Evolutionary conservation across 2,329 filamentous ascomycete species (phyloP).

Genomic region (Periconia macrospinosa): DNA sequence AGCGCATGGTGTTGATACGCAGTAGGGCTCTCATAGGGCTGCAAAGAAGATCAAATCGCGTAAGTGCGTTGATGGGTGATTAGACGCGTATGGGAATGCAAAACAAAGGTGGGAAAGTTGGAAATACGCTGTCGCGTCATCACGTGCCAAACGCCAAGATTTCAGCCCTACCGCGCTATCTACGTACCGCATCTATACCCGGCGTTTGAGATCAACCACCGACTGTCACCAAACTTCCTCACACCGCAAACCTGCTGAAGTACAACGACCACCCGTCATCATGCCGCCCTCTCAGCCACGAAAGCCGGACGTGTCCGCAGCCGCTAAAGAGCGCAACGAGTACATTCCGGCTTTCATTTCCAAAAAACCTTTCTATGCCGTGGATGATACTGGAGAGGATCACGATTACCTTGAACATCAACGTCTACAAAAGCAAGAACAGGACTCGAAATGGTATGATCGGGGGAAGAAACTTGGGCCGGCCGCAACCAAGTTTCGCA

Average conservation of each 20-base stretch:
- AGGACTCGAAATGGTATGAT: slow-evolving; percentile 86
- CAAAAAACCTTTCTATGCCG: slow-evolving; percentile 95
- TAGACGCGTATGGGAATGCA: slow-evolving; percentile 9
- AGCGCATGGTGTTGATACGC: slow-evolving; percentile 13
- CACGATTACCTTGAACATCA: slow-evolving; percentile 95
- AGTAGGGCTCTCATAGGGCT: no score
- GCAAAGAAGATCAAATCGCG: background rate
- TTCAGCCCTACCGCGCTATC: slow-evolving; percentile 34
- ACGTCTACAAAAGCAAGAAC: slow-evolving; percentile 72
- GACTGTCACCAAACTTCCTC: background rate
- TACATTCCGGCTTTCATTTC: slow-evolving; percentile 99
- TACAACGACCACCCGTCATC: slow-evolving; percentile 3
- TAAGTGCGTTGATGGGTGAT: background rate
- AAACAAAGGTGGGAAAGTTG: slow-evolving; percentile 13
- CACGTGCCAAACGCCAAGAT: slow-evolving; percentile 13
- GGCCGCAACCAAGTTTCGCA: slow-evolving; percentile 93
- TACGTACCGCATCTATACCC: background rate
- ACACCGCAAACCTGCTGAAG: background rate
- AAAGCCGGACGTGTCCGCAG: slow-evolving; percentile 56
- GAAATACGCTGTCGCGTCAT: slow-evolving; percentile 27
- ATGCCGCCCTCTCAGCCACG: slow-evolving; percentile 52
- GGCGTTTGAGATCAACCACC: background rate
- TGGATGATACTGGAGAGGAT: slow-evolving; percentile 69
- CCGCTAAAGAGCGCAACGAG: slow-evolving; percentile 87
- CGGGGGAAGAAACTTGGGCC: slow-evolving; percentile 82